phyloP scores from a whole-genome alignment of 495 filamentous ascomycete genomes.

The Hypoxylon rickii region DNA sequence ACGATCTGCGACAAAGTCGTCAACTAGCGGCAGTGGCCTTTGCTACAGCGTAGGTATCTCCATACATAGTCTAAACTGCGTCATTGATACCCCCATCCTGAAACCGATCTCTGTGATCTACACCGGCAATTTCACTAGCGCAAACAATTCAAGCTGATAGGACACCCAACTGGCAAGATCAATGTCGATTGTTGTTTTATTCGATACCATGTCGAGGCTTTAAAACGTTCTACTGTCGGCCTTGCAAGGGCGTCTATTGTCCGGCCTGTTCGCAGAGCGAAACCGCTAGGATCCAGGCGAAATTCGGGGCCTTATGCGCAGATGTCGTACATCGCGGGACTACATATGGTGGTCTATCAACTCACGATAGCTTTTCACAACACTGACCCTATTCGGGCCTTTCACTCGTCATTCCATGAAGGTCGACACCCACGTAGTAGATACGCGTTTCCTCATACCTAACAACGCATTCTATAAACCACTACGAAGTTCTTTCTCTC shows the following conservation, averaged over 20 bases:
- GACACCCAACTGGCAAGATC: neutral
- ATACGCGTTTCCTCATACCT: too few relatives aligned
- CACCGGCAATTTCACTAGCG: constrained; percentile 28
- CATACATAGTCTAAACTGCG: constrained; percentile 15
- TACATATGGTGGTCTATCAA: neutral
- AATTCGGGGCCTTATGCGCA: neutral
- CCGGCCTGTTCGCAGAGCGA: neutral
- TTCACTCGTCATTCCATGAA: too few relatives aligned
- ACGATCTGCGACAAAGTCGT: constrained; percentile 28
- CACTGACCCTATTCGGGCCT: too few relatives aligned
- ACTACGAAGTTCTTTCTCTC: too few relatives aligned
- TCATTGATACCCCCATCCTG: constrained; percentile 24
- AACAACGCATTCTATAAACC: too few relatives aligned
- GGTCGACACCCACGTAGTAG: too few relatives aligned
- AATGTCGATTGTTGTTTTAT: too few relatives aligned
- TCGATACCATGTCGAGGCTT: too few relatives aligned
- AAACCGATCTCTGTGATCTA: constrained; percentile 27
- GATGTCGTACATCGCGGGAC: neutral
- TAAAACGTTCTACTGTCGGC: neutral
- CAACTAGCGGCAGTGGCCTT: constrained; percentile 15
- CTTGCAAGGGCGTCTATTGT: too few relatives aligned
- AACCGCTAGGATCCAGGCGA: neutral
- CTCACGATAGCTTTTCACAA: too few relatives aligned
- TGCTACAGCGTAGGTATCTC: neutral
- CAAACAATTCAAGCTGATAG: constrained; percentile 6